Conservation (phyloP, 106 monocot genomes). For the Phalaenopsis equestris region DNA sequence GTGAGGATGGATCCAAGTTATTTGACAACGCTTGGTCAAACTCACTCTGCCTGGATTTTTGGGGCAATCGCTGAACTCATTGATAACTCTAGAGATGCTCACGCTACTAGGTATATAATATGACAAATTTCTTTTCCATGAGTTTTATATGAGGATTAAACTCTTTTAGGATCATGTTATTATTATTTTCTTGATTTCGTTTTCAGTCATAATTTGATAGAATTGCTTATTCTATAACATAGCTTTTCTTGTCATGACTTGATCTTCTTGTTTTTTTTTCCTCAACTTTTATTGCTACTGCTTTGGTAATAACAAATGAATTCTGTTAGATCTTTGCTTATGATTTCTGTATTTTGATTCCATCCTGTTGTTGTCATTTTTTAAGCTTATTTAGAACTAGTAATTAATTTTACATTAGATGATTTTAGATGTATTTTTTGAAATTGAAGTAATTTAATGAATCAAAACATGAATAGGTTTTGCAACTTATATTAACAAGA, state of each 20-base stretch:
- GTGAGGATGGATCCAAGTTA: slow-evolving; percentile 40
- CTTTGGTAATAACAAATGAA: neutral
- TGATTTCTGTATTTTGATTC: neutral
- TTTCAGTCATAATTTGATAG: neutral
- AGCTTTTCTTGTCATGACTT: neutral
- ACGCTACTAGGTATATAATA: slow-evolving; percentile 38
- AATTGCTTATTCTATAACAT: neutral
- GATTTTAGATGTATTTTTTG: neutral
- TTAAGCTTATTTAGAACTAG: neutral
- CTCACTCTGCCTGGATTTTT: slow-evolving; percentile 51
- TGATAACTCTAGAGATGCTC: slow-evolving; percentile 58
- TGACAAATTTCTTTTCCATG: neutral
- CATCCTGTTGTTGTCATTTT: neutral
- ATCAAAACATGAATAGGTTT: neutral
- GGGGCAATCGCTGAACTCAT: slow-evolving; percentile 61
- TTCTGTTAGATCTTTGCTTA: neutral
- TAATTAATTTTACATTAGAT: neutral
- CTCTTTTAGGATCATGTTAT: neutral
- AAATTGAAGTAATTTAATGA: neutral
- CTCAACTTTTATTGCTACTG: neutral
- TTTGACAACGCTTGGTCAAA: slow-evolving; percentile 44
- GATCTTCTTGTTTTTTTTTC: neutral
- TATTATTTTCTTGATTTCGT: neutral
- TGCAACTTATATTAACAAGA: neutral
- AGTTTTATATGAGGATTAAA: neutral